phyloP scores from a whole-genome alignment of 208 protist genomes.

The Leishmania martiniquensis region DNA sequence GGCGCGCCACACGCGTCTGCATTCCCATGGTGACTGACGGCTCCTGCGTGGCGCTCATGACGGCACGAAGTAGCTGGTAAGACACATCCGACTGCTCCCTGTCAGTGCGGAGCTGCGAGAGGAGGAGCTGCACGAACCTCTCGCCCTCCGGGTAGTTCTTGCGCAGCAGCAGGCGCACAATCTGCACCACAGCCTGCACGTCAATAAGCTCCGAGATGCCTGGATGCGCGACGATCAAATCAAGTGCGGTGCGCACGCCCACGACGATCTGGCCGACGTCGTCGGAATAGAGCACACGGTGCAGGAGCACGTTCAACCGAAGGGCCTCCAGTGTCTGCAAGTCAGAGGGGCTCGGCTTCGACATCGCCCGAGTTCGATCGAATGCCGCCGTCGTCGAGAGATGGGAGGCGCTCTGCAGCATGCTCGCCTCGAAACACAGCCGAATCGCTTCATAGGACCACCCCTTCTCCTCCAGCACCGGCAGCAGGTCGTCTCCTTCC shows the following conservation, averaged over 20 bases:
- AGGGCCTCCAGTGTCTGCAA: constrained; percentile 70
- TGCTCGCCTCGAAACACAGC: constrained; percentile 37
- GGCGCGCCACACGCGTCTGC: constrained; percentile 37
- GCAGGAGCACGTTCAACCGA: constrained; percentile 74
- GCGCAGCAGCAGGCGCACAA: constrained; percentile 61
- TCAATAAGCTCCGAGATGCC: constrained; percentile 82
- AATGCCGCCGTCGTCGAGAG: constrained; percentile 58
- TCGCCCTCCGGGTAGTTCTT: constrained; percentile 65
- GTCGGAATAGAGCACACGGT: constrained; percentile 52
- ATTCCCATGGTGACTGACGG: constrained; percentile 61
- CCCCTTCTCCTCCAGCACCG: constrained; percentile 19
- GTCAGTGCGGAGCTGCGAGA: constrained; percentile 48
- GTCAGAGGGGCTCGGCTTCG: constrained; percentile 49
- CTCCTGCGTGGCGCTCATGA: constrained; percentile 76
- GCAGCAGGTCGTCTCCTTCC: constrained; percentile 17
- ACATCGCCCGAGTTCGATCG: constrained; percentile 45
- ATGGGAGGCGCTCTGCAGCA: constrained; percentile 50
- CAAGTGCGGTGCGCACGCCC: constrained; percentile 52
- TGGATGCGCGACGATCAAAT: constrained; percentile 62
- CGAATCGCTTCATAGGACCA: constrained; percentile 24
- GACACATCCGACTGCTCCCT: constrained; percentile 33
- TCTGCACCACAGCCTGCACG: constrained; percentile 57
- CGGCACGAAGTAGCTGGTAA: constrained; percentile 43
- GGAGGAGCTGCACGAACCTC: constrained; percentile 64
- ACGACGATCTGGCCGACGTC: constrained; percentile 51